Evolutionary conservation across 1,139 yeast species (phyloP).

Genomic region (Yamadazyma buinensis): DNA sequence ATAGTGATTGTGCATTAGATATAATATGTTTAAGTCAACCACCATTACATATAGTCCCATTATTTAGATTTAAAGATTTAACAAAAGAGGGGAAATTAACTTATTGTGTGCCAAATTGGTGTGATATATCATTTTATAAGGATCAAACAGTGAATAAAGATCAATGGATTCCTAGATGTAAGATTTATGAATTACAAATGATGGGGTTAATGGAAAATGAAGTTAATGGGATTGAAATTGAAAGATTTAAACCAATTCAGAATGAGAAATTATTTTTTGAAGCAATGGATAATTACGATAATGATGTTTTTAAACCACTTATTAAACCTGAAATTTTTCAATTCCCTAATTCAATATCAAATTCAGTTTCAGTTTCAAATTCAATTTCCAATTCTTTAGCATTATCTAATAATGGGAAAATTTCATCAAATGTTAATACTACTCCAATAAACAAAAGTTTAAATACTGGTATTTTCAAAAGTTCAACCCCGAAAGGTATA

Average conservation of each 20-base stretch:
- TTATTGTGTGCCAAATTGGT: slow-evolving; percentile 91
- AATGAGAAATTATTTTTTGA: slow-evolving; percentile 37
- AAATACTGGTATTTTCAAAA: slow-evolving; percentile 3
- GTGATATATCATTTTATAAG: slow-evolving; percentile 86
- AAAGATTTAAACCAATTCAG: slow-evolving; percentile 37
- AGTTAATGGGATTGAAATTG: slow-evolving; percentile 59
- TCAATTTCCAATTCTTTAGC: too few species aligned
- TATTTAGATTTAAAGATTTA: slow-evolving; percentile 59
- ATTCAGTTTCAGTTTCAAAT: background rate
- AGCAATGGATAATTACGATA: slow-evolving; percentile 63
- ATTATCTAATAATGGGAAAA: too few species aligned
- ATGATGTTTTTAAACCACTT: slow-evolving; percentile 39
- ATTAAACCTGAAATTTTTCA: slow-evolving; percentile 3
- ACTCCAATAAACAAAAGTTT: too few species aligned
- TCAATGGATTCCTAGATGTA: slow-evolving; percentile 91
- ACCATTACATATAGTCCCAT: slow-evolving; percentile 88
- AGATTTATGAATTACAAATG: slow-evolving; percentile 94
- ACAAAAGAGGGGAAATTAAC: slow-evolving; percentile 44
- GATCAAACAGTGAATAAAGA: slow-evolving; percentile 42
- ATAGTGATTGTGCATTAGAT: slow-evolving; percentile 83
- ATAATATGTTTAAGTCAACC: slow-evolving; percentile 85
- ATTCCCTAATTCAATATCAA: slow-evolving; percentile 1
- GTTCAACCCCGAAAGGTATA: slow-evolving; percentile 10
- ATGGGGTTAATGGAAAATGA: slow-evolving; percentile 97
- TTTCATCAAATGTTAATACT: too few species aligned